Evolutionary conservation across 148 eudicot species (phyloP).

Genomic region (Silene conica): DNA sequence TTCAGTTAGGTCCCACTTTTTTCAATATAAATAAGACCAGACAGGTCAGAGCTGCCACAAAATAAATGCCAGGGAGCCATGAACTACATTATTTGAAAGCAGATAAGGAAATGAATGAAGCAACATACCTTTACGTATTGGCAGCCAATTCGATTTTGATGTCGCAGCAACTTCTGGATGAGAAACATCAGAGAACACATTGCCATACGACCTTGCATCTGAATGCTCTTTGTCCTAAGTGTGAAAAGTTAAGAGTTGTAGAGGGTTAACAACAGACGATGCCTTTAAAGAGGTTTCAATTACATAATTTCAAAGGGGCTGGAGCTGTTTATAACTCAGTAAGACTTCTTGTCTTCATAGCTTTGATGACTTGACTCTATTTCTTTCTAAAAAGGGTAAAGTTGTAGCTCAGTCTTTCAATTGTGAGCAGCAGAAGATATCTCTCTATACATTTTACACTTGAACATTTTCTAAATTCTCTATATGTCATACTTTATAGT

Average conservation of each 20-base stretch:
- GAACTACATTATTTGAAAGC: slow-evolving; percentile 3
- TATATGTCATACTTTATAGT: neutral
- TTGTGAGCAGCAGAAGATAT: neutral
- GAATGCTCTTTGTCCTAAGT: slow-evolving; percentile 22
- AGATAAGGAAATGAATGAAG: neutral
- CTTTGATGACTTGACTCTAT: neutral
- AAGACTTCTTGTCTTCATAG: neutral
- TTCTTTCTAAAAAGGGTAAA: neutral
- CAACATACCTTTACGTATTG: slow-evolving; percentile 39
- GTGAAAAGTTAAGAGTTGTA: neutral
- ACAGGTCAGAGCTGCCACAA: neutral
- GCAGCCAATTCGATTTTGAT: slow-evolving; percentile 21
- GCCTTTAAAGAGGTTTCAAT: neutral
- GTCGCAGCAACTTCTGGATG: slow-evolving; percentile 21
- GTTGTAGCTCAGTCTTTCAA: neutral
- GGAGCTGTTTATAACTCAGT: neutral
- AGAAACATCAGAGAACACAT: slow-evolving; percentile 12
- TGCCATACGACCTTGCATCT: slow-evolving; percentile 18
- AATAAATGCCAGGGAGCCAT: neutral
- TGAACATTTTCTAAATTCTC: neutral
- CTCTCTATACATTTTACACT: neutral
- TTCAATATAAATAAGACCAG: neutral
- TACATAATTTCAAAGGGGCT: neutral
- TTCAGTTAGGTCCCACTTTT: neutral
- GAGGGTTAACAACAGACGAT: neutral